A percentile compares a stretch with the other conserved stretches of the same genome.
Evolutionary conservation across 257 asterid genomes (phyloP).

Genomic region (Solanum sparsipilum): DNA sequence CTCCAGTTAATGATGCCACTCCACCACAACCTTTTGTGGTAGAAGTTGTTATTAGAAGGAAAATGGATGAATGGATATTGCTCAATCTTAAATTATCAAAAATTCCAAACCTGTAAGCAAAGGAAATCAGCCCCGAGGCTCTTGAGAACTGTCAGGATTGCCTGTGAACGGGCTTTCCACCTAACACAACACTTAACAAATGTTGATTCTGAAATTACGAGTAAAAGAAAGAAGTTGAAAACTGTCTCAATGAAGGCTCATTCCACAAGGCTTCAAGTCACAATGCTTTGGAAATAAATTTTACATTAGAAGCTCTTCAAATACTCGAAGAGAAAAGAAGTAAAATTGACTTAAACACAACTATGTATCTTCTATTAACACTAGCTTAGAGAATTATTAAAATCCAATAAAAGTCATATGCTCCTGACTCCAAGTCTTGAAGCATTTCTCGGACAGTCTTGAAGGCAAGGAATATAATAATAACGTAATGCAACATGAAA

Average conservation of each 20-base stretch:
- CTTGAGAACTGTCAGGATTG: constrained; percentile 55
- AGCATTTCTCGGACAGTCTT: neutral
- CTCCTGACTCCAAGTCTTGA: neutral
- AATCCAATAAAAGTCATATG: neutral
- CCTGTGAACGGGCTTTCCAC: constrained; percentile 94
- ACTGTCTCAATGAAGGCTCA: neutral
- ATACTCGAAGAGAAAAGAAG: neutral
- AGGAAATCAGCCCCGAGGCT: constrained; percentile 65
- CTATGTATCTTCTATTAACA: neutral
- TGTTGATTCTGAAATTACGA: neutral
- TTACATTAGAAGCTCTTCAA: neutral
- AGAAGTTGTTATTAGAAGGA: neutral
- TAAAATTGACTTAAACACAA: neutral
- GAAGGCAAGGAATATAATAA: neutral
- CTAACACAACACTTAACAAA: constrained; percentile 17
- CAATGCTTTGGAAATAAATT: neutral
- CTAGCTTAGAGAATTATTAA: neutral
- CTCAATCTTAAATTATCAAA: neutral
- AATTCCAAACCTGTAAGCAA: constrained; percentile 69
- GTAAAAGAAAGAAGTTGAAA: neutral
- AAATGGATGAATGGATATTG: neutral
- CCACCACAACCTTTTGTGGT: neutral
- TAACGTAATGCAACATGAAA: neutral
- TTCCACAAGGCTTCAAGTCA: neutral
- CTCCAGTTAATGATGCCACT: neutral